Conservation (phyloP, 140 eudicot species). For the Stevia rebaudiana region DNA sequence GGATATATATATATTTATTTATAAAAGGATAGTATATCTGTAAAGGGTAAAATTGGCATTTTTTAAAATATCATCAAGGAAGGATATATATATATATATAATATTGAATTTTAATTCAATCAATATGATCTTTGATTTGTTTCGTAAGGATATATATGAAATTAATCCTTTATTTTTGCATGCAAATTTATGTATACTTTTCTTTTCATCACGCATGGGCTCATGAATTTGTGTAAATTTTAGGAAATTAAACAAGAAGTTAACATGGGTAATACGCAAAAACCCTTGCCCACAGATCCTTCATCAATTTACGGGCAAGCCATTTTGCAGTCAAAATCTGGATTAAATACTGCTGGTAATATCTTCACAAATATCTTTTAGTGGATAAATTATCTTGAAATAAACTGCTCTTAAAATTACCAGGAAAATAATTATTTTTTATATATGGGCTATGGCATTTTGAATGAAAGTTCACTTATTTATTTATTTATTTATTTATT, state of each 20-base stretch:
- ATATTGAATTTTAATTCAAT: too few relatives aligned
- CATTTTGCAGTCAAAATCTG: constrained; percentile 92
- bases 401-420: background rate
- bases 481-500: background rate
- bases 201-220: constrained; percentile 10
- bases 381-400: background rate
- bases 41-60: too few relatives aligned
- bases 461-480: background rate
- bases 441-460: background rate
- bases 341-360: constrained; percentile 76
- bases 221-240: constrained; percentile 10
- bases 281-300: constrained; percentile 79
- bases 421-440: background rate
- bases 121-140: too few relatives aligned
- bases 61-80: too few relatives aligned
- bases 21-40: too few relatives aligned
- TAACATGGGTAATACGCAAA: constrained; percentile 67
- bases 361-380: constrained; percentile 1
- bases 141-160: too few relatives aligned
- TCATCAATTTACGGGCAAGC: constrained; percentile 95
- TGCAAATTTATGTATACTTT: constrained; percentile 4
- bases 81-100: too few relatives aligned
- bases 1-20: too few relatives aligned
- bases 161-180: background rate
- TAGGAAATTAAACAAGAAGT: constrained; percentile 82